phyloP scores from a whole-genome alignment of 2,329 filamentous ascomycete genomes.

The Sporothrix euskadiensis region DNA sequence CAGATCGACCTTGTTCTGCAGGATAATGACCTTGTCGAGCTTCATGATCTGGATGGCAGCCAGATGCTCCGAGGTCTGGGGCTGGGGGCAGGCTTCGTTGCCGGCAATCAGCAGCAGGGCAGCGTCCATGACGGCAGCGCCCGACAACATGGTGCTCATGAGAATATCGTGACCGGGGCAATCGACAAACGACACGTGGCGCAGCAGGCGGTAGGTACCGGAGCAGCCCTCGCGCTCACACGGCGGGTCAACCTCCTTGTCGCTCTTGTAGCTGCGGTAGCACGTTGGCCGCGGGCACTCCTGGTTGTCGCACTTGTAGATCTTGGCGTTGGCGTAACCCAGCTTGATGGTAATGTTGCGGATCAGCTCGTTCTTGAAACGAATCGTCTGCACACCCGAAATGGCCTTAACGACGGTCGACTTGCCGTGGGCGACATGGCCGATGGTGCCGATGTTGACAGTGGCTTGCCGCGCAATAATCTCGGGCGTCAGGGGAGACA shows the following conservation, averaged over 20 bases:
- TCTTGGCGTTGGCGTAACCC: constrained; percentile 98
- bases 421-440: constrained; percentile 98
- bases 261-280: constrained; percentile 96
- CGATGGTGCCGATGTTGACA: constrained; percentile 98
- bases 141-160: constrained; percentile 99
- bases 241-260: constrained; percentile 96
- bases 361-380: constrained; percentile 99
- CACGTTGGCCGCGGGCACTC: constrained; percentile 92
- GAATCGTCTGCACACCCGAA: constrained; percentile 96
- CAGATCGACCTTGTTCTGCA: constrained; percentile 99
- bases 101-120: constrained; percentile 94
- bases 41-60: constrained; percentile 99
- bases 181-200: constrained; percentile 97
- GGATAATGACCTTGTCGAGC: constrained; percentile 97
- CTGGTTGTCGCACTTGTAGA: constrained; percentile 95
- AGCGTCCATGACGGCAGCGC: constrained; percentile 98
- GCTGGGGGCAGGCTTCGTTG: constrained; percentile 97
- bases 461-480: constrained; percentile 98
- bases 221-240: constrained; percentile 91
- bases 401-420: constrained; percentile 99
- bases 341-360: constrained; percentile 99
- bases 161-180: constrained; percentile 99
- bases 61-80: constrained; percentile 97
- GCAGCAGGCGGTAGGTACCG: constrained; percentile 82
- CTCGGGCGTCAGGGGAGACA: constrained; percentile 87